Evolutionary conservation across 495 filamentous ascomycete species (phyloP).

Genomic region (Echria macrotheca): DNA sequence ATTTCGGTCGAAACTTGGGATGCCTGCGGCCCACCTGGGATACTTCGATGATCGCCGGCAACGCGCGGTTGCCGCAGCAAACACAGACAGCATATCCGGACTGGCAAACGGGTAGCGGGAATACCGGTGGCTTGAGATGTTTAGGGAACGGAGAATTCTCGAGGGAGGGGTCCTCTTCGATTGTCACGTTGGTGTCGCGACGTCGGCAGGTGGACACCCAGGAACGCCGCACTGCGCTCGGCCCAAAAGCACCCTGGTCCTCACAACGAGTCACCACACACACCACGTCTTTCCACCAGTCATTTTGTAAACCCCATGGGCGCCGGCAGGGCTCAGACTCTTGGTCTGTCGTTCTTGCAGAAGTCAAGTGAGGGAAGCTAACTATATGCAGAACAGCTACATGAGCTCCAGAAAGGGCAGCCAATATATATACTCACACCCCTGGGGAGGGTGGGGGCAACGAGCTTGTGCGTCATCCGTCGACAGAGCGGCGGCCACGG

Average conservation of each 20-base stretch:
- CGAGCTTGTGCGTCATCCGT: too few relatives aligned
- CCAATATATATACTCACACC: too few relatives aligned
- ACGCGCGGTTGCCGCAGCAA: too few relatives aligned
- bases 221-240: not conserved
- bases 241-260: not conserved
- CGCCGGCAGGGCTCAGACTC: constrained; percentile 3
- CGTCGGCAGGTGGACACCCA: not conserved
- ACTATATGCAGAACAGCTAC: constrained; percentile 4
- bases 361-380: constrained; percentile 1
- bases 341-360: not conserved
- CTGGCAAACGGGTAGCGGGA: too few relatives aligned
- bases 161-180: not conserved
- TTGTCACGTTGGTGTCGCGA: not conserved
- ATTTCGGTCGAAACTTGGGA: too few relatives aligned
- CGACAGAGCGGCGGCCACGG: too few relatives aligned
- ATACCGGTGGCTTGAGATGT: too few relatives aligned
- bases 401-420: not conserved
- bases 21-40: too few relatives aligned
- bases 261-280: not conserved
- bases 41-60: too few relatives aligned
- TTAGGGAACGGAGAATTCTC: too few relatives aligned
- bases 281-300: not conserved
- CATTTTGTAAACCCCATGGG: not conserved
- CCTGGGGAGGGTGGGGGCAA: too few relatives aligned
- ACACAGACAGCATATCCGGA: too few relatives aligned